Base-by-base conservation (phyloP, 495 filamentous ascomycete species). In the Cryomyces minteri region DNA sequence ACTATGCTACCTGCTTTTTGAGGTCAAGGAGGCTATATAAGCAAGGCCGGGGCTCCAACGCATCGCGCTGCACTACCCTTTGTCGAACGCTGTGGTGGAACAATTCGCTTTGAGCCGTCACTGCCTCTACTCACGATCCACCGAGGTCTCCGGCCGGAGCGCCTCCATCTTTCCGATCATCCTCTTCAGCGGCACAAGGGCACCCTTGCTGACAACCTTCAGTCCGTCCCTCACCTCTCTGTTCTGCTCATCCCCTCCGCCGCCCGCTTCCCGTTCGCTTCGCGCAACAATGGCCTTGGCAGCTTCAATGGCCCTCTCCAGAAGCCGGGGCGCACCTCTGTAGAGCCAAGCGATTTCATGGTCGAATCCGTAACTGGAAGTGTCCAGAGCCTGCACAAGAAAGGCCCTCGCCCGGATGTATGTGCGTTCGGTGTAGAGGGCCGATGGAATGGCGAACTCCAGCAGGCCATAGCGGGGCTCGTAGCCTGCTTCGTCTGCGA, bases 401-500 rank as follows among this genome's bases (percentile, higher is more conserved):
- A 78, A 77, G 8, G 46, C 62, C 5, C 71, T 61, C 0, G 74
- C 58, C 43, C 71, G 54, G 31, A 77, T 62, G 40, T 71, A 77
- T 4, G 69, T 61, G 43, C 67, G 71, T 49, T 78, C 74, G 4
- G 64, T 68, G 48, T 78, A 78, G 10, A 69, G 60, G 5, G 58
- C 57, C 14, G 66, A 67, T n/a, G 68, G 65, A 5, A 72, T 46
- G 0, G 51, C 51, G n/a, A 61, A 56, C 43, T 72, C 64, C 29
- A 59, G 59, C 4, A 67, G 56, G 11, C 57, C 59, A 12, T 60
- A 56, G 29, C 71, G 61, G 28, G 60, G 55, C 31, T 72, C 69
- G 48, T 68, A 77, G 25, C 74, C 74, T 12, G 74, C 71, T 58
- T 78, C 74, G 48, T 78, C 71, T 75, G 28, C 30, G 33, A 41